Evolutionary conservation across 371 early-diverging fungal genomes (phyloP).

Genomic region (Zychaea mexicana): DNA sequence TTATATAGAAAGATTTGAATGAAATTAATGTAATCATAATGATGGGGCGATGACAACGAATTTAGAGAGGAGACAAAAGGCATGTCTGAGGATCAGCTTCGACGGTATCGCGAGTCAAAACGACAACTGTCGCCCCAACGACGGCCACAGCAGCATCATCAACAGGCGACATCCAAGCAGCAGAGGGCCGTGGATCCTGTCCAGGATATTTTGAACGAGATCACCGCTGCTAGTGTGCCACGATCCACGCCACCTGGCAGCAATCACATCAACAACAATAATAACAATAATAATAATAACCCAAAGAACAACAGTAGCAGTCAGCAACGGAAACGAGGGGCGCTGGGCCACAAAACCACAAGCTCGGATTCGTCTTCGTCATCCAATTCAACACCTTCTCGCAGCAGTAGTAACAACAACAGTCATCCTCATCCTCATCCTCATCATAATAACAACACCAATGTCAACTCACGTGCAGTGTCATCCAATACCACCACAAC

Average conservation of each 20-base stretch:
- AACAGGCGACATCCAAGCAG: background rate
- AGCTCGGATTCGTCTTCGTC: background rate
- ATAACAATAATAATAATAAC: background rate
- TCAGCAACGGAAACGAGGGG: background rate
- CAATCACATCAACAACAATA: background rate
- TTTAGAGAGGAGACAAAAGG: conserved; percentile 5
- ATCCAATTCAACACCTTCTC: conserved; percentile 3
- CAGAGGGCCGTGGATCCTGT: conserved; percentile 1
- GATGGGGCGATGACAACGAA: background rate
- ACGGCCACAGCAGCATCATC: conserved; percentile 1
- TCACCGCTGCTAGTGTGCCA: conserved; percentile 7
- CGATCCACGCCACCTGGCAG: background rate
- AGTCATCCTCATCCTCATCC: background rate
- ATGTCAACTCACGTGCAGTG: background rate
- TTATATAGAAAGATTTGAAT: background rate
- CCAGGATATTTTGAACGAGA: conserved; percentile 11
- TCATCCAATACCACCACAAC: background rate
- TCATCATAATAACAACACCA: background rate
- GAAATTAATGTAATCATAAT: background rate
- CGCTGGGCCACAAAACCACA: background rate
- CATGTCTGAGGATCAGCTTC: conserved; percentile 3
- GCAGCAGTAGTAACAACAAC: background rate
- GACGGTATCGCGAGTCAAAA: background rate
- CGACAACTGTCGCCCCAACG: background rate
- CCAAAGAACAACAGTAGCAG: background rate